Conservation (phyloP, 1,284 basidiomycete genomes). For the Ustilago tritici region DNA sequence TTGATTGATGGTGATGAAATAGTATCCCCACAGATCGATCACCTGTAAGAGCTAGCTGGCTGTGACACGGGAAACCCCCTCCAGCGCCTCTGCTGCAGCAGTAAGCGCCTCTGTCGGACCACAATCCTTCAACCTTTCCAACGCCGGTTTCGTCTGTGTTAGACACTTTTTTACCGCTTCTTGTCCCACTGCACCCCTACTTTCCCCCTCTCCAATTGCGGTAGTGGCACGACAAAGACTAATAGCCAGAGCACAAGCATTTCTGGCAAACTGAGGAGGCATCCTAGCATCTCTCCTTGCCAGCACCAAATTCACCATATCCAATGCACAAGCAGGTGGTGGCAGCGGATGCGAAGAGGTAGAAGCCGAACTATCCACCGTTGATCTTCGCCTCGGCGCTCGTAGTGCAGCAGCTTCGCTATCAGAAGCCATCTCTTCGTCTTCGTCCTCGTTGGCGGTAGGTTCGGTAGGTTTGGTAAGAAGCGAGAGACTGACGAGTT, state of each 20-base stretch:
- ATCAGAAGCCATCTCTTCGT: conserved; percentile 28
- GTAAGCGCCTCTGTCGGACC: conserved; percentile 48
- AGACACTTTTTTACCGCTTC: conserved; percentile 31
- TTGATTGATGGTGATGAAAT: neutral
- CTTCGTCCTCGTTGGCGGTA: conserved; percentile 16
- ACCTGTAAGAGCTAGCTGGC: neutral
- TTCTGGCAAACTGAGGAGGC: conserved; percentile 61
- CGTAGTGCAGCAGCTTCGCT: conserved; percentile 15
- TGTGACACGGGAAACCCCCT: conserved; percentile 16
- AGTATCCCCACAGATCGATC: no score
- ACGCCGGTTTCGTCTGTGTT: conserved; percentile 21
- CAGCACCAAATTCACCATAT: conserved; percentile 59
- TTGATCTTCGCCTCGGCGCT: conserved; percentile 28
- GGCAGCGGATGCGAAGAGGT: conserved; percentile 43
- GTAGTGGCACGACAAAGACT: conserved; percentile 30
- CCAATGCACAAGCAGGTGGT: conserved; percentile 45
- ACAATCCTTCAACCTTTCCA: conserved; percentile 34
- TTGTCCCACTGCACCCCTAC: conserved; percentile 29
- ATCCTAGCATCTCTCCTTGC: conserved; percentile 60
- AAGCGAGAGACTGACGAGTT: conserved; percentile 65
- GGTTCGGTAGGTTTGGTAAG: conserved; percentile 33
- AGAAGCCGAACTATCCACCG: conserved; percentile 43
- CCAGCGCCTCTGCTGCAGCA: conserved; percentile 36
- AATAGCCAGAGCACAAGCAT: conserved; percentile 53
- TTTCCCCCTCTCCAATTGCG: neutral